Base-by-base conservation (phyloP, 495 filamentous ascomycete genomes). In the Usnea hakonensis region DNA sequence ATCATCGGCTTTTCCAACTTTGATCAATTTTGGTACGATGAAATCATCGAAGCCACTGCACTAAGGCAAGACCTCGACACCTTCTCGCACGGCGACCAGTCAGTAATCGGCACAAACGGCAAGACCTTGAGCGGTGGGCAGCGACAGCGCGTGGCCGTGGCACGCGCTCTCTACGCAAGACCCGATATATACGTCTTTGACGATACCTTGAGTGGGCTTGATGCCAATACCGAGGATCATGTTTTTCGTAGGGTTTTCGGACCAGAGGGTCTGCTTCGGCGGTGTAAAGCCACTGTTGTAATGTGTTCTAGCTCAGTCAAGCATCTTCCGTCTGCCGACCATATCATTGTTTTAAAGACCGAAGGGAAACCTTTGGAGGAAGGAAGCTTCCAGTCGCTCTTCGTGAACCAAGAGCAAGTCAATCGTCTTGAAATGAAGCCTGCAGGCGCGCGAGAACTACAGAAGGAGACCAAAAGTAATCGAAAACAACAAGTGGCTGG, bases 131-230 rank as follows among this genome's bases (percentile, higher is more conserved):
- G 68, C 30, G 76, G 75, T 14, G 75, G 76, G 2, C 75, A 79
- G 63, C 75, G 69, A 40, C 71, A 74, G 57, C 67, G 75, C 16
- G 69, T 78, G 30, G 73, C 75, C 8, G 57, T 83, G 2, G 81
- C 81, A 17, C 67, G 81, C 28, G 76, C 76, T 46, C 56, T 84
- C 0, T 83, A 83, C 60, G 41, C 76, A 2, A 46, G 71, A 5
- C 63, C 69, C 13, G 61, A 71, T 9, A 41, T 80, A 5, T n/a
- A 79, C 5, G 70, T 81, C 5, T 62, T 81, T 8, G 77, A 80
- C 52, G 77, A 85, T 64, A 66, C 79, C n/a, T 70, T 84, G 8
- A 82, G 74, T 63, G 78, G 38, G 11, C 38, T 40, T 40, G 38
- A 40, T 14, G 38, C 38, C 14, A 40, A 6, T 16, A 40, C 38